A percentile compares a stretch with the other conserved stretches of the same genome.
These are phyloP conservation scores for Microsporum ferrugineum DNA, from an alignment of 2,329 filamentous ascomycete species.

Conservation along the genomic window DNA sequence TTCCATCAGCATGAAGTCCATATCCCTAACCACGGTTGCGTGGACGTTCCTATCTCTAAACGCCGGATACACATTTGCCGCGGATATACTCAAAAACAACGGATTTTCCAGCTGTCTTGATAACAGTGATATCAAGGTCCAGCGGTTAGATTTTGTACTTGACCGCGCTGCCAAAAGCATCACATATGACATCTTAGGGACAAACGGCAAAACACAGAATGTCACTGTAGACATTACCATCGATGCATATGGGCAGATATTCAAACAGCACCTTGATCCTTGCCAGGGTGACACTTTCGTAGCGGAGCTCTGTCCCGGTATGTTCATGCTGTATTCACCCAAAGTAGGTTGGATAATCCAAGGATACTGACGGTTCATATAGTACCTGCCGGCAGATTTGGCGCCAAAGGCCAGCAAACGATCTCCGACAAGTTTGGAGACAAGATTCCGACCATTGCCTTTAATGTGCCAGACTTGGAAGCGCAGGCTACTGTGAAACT, in stretches of 20 bases:
- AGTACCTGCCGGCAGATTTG: constrained; percentile 56
- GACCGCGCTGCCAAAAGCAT: constrained; percentile 62
- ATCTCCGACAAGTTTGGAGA: constrained; percentile 61
- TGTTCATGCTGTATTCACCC: constrained; percentile 22
- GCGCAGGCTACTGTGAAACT: constrained; percentile 72
- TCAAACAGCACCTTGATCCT: constrained; percentile 70
- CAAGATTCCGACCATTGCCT: constrained; percentile 78
- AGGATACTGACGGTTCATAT: neutral
- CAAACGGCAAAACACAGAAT: constrained; percentile 61
- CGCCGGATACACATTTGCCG: constrained; percentile 2
- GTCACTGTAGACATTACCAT: constrained; percentile 67
- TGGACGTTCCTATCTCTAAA: neutral
- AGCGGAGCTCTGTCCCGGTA: constrained; percentile 68
- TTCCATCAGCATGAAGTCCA: neutral
- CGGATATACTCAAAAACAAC: constrained; percentile 65
- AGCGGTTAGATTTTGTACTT: constrained; percentile 66
- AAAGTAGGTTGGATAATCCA: neutral
- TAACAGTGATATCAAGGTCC: constrained; percentile 52
- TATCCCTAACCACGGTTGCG: neutral
- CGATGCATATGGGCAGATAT: constrained; percentile 72
- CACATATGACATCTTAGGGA: constrained; percentile 70
- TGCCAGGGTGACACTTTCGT: constrained; percentile 59
- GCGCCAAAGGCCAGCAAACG: constrained; percentile 57
- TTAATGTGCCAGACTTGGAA: constrained; percentile 79
- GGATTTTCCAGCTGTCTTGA: constrained; percentile 64